phyloP scores from a whole-genome alignment of 2,329 filamentous ascomycete species.

The Neonectria sp. region DNA sequence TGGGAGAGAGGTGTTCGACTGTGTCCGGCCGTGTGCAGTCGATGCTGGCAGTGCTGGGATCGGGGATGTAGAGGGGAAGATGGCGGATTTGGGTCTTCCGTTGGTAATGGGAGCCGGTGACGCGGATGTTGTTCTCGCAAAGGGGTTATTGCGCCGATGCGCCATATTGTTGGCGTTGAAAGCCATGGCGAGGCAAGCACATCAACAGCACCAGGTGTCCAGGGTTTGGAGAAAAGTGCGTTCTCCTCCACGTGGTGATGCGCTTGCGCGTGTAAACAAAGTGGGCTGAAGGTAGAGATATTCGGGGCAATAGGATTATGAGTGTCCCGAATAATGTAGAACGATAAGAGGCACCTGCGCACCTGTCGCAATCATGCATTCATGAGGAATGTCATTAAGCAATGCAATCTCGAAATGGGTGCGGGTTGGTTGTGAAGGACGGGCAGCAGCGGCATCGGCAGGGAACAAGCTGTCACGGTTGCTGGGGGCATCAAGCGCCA shows the following conservation, averaged over 20 bases:
- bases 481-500: conserved; percentile 41
- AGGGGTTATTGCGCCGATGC: conserved; percentile 85
- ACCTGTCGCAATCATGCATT: conserved; percentile 41
- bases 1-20: conserved; percentile 73
- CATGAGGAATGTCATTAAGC: conserved; percentile 46
- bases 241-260: conserved; percentile 30
- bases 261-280: conserved; percentile 46
- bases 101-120: conserved; percentile 71
- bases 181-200: conserved; percentile 51
- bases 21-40: conserved; percentile 76
- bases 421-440: conserved; percentile 29
- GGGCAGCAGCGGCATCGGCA: conserved; percentile 36
- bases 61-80: conserved; percentile 75
- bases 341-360: conserved; percentile 43
- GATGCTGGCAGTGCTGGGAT: conserved; percentile 56
- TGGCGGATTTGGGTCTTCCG: conserved; percentile 81
- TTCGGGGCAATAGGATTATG: conserved; percentile 11
- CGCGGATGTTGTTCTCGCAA: conserved; percentile 78
- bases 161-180: conserved; percentile 60
- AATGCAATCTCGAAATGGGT: conserved; percentile 38
- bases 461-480: conserved; percentile 44
- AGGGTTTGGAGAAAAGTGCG: conserved; percentile 29
- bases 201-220: conserved; percentile 47
- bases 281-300: conserved; percentile 22
- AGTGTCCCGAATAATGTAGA: conserved; percentile 32